These are phyloP conservation scores for Ascochyta viciae-villosae DNA, from an alignment of 2,329 filamentous ascomycete species.

Conservation along the genomic window DNA sequence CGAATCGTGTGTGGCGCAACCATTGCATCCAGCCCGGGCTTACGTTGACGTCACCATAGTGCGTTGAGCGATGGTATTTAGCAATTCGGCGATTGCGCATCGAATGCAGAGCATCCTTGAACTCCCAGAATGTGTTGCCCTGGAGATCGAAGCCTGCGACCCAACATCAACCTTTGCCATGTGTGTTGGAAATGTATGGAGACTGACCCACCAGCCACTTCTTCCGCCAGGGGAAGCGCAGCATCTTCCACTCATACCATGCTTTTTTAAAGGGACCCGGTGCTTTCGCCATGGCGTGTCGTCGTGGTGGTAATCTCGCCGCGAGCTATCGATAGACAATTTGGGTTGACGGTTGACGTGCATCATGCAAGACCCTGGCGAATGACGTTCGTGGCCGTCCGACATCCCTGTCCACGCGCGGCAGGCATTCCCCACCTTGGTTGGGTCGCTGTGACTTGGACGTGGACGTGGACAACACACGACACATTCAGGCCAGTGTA, in stretches of 20 bases:
- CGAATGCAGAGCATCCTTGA: constrained; percentile 64
- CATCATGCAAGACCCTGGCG: constrained; percentile 7
- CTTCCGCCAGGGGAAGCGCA: constrained; percentile 68
- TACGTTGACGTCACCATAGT: constrained; percentile 67
- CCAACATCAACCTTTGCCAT: background rate
- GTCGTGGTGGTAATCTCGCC: constrained; percentile 29
- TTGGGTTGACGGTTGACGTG: constrained; percentile 1
- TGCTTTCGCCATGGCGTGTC: constrained; percentile 44
- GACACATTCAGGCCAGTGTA: constrained; percentile 14
- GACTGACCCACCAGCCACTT: constrained; percentile 63
- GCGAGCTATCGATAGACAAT: constrained; percentile 3
- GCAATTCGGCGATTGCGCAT: constrained; percentile 65
- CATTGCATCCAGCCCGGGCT: constrained; percentile 73
- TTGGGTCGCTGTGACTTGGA: constrained; percentile 1
- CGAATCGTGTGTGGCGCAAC: constrained; percentile 66
- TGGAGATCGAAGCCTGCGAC: constrained; percentile 62
- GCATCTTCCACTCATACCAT: constrained; percentile 69
- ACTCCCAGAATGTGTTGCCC: constrained; percentile 73
- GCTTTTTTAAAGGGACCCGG: constrained; percentile 52
- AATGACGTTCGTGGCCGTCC: constrained; percentile 11
- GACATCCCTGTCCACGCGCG: constrained; percentile 16
- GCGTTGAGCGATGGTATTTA: constrained; percentile 59
- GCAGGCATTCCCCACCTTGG: constrained; percentile 23
- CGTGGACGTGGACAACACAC: constrained; percentile 6
- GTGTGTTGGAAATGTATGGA: background rate